Evolutionary conservation across 176 grass and related monocot genomes (phyloP), one percentile per base, ranked within the genome.

Genomic region (Canna indica): DNA sequence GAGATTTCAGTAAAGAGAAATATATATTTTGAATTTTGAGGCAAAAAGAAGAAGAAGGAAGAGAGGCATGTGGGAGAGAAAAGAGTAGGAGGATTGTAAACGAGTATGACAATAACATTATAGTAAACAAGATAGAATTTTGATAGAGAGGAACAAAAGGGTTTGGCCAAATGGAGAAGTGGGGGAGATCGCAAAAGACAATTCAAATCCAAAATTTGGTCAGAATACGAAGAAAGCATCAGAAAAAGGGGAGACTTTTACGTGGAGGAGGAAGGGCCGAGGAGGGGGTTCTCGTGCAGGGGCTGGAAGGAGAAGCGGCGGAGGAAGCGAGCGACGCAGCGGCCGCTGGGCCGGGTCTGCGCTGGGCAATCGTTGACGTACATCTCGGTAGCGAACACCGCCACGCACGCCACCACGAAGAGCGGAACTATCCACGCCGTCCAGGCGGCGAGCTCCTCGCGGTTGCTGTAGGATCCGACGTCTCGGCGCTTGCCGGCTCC

Each of bases 361-460:
- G 16, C 74, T 52, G 86, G 84, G 82, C 94, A 99, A 79, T 99
- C 75, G 77, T 99, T 99, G 71, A 93, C 77, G 54, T 83, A 89
- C 89, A 99, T 99, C 94, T 93, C 89, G n/a, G 88, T 80, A 70
- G 77, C 68, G 82, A 99, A 99, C n/a, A 99, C 84, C 11, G 70
- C 89, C 26, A 99, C 73, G 80, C 94, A 87, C 13, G 84, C 86
- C 20, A 90, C 74, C 44, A 99, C 80, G 33, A 93, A 50, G 48
- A 86, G 76, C 69, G 94, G 94, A 61, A 99, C 94, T 28, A 99
- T 36, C 86, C 89, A 93, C 52, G 94, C 78, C 77, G 78, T 85
- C 94, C 89, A 99, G 74, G 64, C 73, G 74, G 64, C 73, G 1
- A 84, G 62, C 13, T 90, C 80, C 72, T 80, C 84, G 2, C 70